Base-by-base conservation (phyloP, 371 early-diverging fungal species). In the Rhizomucor miehei region DNA sequence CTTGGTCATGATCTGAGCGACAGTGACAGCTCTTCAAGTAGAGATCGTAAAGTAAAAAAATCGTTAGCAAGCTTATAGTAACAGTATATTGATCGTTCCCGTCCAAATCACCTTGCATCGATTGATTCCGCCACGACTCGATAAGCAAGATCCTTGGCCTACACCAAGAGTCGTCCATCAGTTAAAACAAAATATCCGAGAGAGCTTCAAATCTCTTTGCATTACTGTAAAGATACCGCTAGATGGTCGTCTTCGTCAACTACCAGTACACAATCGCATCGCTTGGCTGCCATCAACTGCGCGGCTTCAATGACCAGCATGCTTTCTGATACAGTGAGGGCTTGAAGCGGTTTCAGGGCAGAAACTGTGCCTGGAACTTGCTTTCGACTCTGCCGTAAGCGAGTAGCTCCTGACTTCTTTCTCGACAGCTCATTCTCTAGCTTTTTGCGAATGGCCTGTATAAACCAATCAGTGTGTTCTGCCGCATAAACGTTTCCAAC, bases 271-370 rank as follows among this genome's bases (percentile, higher is more conserved):
- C 95, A 94, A 69, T 98, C 97, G 16, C 91, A 87, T n/a, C 97
- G 81, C 71, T 94, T 96, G 35, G 97, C 97, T n/a, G 98, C 95
- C 97, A 98, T 96, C 41, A 95, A 79, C 71, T 93, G 97, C 17
- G 97, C 90, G 0, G 95, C 95, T 67, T 97, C 94, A 39, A 90
- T 84, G 35, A 97, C 92, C 24, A 89, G 78, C 62, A 93, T 86
- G 13, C 84, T 84, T 49, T 96, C 94, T 49, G 88, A 83, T 46
- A 95, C 91, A 4, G 94, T 95, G 58, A 97, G 77, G 11, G 98
- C 95, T 36, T 88, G 86, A 0, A 89, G 81, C 16, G 89, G 95
- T 25, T 86, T 83, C 50, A 97, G 76, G 6, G 95, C 89, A 16
- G 94, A 89, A 9, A 97, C 97, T 2, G 97, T 97, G 41, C 93